Evolutionary conservation across 164 flowering plant species (phyloP).

Genomic region (Brasenia schreberi): DNA sequence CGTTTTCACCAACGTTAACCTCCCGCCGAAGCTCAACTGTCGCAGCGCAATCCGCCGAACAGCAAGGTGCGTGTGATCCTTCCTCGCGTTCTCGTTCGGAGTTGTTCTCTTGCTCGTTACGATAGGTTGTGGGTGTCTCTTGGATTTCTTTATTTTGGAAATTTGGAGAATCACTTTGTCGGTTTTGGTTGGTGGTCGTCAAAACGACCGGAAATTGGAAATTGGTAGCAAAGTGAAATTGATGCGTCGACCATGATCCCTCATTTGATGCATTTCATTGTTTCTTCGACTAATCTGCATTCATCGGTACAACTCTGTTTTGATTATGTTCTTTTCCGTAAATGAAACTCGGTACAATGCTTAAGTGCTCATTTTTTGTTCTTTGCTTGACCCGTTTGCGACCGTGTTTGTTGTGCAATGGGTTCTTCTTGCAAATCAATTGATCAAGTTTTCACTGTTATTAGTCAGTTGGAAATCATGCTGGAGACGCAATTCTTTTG

Average conservation of each 20-base stretch:
- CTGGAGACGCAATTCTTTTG: too few relatives aligned
- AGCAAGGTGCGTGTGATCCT: background rate
- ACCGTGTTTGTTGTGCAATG: too few relatives aligned
- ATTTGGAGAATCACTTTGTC: background rate
- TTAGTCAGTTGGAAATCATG: too few relatives aligned
- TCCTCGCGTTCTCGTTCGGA: background rate
- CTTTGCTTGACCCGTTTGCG: too few relatives aligned
- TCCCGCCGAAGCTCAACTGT: background rate
- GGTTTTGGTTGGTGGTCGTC: background rate
- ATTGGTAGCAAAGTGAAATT: background rate
- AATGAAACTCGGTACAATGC: too few relatives aligned
- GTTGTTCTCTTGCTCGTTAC: background rate
- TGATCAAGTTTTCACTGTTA: too few relatives aligned
- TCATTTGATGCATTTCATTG: too few relatives aligned
- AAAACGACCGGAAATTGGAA: background rate
- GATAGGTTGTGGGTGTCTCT: background rate
- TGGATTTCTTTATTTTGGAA: background rate
- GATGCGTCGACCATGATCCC: background rate
- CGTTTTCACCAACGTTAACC: background rate
- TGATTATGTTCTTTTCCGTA: too few relatives aligned
- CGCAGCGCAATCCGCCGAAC: background rate
- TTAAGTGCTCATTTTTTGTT: too few relatives aligned
- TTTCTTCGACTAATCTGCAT: too few relatives aligned
- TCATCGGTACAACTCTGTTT: too few relatives aligned
- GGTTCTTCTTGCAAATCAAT: too few relatives aligned